phyloP scores from a whole-genome alignment of 306 rosid genomes.

The Trichosanthes truncata region DNA sequence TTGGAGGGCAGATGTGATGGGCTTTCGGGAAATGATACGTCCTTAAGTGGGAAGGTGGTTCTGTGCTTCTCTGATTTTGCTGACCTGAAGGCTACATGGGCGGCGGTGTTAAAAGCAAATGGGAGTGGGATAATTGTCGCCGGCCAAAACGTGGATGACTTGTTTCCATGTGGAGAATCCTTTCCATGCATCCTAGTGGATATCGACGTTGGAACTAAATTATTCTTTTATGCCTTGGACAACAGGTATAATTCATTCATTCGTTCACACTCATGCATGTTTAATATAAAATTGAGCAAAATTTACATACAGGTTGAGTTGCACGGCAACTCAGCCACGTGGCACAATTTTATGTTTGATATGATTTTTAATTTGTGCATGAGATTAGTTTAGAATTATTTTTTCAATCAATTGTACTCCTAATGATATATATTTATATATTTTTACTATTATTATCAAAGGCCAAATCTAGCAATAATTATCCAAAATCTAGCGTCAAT shows the following conservation, averaged over 20 bases:
- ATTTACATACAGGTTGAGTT: no score
- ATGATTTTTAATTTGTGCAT: no score
- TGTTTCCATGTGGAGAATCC: constrained; percentile 1
- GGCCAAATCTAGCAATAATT: no score
- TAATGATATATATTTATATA: no score
- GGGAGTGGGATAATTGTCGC: background rate
- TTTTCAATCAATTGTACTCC: no score
- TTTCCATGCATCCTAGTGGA: constrained; percentile 24
- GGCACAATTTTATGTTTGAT: no score
- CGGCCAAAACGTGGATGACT: background rate
- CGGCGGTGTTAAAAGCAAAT: background rate
- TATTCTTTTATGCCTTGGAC: constrained; percentile 15
- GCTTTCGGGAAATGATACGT: background rate
- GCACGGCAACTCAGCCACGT: no score
- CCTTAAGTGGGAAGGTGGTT: background rate
- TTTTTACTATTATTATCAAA: no score
- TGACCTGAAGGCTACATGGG: background rate
- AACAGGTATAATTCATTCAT: constrained; percentile 1
- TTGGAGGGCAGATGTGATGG: background rate
- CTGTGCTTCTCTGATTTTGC: background rate
- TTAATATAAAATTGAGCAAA: no score
- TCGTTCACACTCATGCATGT: no score
- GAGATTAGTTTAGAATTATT: no score
- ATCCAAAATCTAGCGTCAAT: no score
- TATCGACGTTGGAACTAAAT: constrained; percentile 18